Conservation (phyloP, 805 yeast genomes). For the Starmerella bacillaris region DNA sequence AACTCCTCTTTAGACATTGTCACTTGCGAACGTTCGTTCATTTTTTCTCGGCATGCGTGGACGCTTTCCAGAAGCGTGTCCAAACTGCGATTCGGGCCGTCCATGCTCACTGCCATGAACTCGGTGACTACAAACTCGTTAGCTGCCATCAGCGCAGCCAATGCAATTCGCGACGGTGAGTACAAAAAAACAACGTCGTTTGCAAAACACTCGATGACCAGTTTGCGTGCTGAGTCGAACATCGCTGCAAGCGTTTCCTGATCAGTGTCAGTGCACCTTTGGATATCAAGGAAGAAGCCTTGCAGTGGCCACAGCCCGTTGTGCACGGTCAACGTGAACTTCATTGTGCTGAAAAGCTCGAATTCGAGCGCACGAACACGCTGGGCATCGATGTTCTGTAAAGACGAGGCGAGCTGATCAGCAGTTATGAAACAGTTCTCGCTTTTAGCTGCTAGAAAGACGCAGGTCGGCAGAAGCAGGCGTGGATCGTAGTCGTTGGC, state of each 20-base stretch:
- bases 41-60: conserved; percentile 17
- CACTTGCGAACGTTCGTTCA: conserved; percentile 13
- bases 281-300: conserved; percentile 87
- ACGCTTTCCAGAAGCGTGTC: conserved; percentile 17
- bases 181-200: conserved; percentile 61
- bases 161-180: conserved; percentile 91
- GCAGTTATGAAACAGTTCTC: conserved; percentile 83
- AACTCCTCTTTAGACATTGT: conserved; percentile 19
- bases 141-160: conserved; percentile 59
- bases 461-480: conserved; percentile 55
- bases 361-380: conserved; percentile 68
- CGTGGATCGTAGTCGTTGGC: conserved; percentile 84
- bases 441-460: conserved; percentile 80
- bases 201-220: conserved; percentile 48
- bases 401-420: conserved; percentile 52
- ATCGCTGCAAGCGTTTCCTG: conserved; percentile 41
- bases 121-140: conserved; percentile 46
- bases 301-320: conserved; percentile 82
- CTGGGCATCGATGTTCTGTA: conserved; percentile 35
- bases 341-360: conserved; percentile 48
- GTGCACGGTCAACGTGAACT: conserved; percentile 68
- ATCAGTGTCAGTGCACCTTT: conserved; percentile 30
- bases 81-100: conserved; percentile 15
- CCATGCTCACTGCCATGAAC: conserved; percentile 48
- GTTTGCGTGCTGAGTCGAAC: conserved; percentile 51